Conservation (phyloP, 2,329 filamentous ascomycete species). For the Cytospora paraplurivora region DNA sequence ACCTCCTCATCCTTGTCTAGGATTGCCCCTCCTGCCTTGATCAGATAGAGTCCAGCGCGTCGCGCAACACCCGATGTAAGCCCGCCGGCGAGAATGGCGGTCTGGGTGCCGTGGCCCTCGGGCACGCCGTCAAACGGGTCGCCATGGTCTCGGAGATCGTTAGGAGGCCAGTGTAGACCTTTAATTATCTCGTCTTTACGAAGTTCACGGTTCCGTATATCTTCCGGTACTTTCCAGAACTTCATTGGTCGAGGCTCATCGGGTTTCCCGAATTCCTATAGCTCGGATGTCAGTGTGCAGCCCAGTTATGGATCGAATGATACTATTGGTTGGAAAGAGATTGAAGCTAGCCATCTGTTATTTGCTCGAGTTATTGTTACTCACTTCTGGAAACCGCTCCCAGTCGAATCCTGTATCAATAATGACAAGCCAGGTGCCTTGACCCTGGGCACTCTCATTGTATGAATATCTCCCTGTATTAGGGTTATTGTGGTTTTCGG, state of each 20-base stretch:
- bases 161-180: conserved; percentile 9
- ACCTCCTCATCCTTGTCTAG: neutral
- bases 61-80: conserved; percentile 7
- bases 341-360: neutral
- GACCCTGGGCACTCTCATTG: neutral
- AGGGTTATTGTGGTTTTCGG: conserved; percentile 8
- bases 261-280: conserved; percentile 11
- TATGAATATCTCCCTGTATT: conserved; percentile 11
- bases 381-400: conserved; percentile 17
- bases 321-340: neutral
- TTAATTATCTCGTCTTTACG: neutral
- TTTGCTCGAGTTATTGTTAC: neutral
- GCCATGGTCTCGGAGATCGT: conserved; percentile 10
- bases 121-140: conserved; percentile 13
- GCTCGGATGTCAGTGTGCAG: neutral
- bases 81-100: conserved; percentile 10
- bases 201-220: conserved; percentile 1
- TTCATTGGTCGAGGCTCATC: neutral
- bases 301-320: neutral
- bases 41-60: conserved; percentile 15
- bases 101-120: conserved; percentile 22
- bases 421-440: conserved; percentile 14
- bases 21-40: conserved; percentile 21
- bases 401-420: conserved; percentile 21
- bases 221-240: conserved; percentile 14